Evolutionary conservation across 805 yeast genomes (phyloP).

Genomic region (Lipomyces chichibuensis): DNA sequence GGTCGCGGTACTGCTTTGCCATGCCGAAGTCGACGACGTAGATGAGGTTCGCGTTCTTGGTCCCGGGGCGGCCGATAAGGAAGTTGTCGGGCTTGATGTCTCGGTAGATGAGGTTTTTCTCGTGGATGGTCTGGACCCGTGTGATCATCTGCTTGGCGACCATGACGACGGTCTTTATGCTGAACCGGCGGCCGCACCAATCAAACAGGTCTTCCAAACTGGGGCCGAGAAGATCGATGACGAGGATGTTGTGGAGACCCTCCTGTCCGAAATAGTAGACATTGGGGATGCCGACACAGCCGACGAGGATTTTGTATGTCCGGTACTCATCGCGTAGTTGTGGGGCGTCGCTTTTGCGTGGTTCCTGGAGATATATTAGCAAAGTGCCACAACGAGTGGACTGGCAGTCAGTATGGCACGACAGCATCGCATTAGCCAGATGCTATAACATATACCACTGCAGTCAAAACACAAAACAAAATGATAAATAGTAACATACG

Average conservation of each 20-base stretch:
- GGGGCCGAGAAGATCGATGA: slow-evolving; percentile 93
- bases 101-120: slow-evolving; percentile 86
- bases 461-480: neutral
- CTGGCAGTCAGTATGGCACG: neutral
- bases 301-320: slow-evolving; percentile 85
- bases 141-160: slow-evolving; percentile 91
- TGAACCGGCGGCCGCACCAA: slow-evolving; percentile 94
- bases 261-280: slow-evolving; percentile 99
- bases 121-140: slow-evolving; percentile 83
- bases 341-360: slow-evolving; percentile 95
- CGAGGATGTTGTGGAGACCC: slow-evolving; percentile 92
- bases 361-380: slow-evolving; percentile 52
- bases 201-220: slow-evolving; percentile 94
- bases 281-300: slow-evolving; percentile 83
- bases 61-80: slow-evolving; percentile 84
- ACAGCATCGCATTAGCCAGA: neutral
- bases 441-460: neutral
- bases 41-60: slow-evolving; percentile 80
- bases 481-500: slow-evolving; percentile 43
- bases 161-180: slow-evolving; percentile 86
- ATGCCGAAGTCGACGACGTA: slow-evolving; percentile 96
- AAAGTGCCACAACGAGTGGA: neutral
- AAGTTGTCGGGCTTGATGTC: slow-evolving; percentile 98
- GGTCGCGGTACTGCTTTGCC: slow-evolving; percentile 98
- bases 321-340: slow-evolving; percentile 95